These are phyloP conservation scores for Isoetes taiwanensis DNA, from an alignment of 75 land plant species.

Conservation along the genomic window DNA sequence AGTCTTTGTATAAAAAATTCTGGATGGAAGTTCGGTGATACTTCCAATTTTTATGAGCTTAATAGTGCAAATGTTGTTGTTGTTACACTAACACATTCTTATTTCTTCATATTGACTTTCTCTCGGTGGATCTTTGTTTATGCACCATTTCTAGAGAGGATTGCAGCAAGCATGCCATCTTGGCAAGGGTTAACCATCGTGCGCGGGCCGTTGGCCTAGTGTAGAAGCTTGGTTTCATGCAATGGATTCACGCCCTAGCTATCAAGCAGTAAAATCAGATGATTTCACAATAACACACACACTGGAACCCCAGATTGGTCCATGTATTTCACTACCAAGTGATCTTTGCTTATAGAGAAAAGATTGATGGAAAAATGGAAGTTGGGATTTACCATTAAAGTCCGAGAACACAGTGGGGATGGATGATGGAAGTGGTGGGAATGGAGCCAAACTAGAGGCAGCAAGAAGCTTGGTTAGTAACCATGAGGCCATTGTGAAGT, in stretches of 20 bases:
- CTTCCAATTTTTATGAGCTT: too few species aligned
- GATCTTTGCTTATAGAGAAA: conserved; percentile 21
- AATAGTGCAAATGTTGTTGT: too few species aligned
- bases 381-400: conserved; percentile 25
- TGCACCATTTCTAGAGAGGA: conserved; percentile 30
- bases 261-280: conserved; percentile 28
- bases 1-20: too few species aligned
- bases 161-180: conserved; percentile 29
- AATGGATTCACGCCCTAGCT: conserved; percentile 23
- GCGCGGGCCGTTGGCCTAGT: conserved; percentile 17
- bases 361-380: conserved; percentile 22
- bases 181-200: conserved; percentile 20
- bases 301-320: conserved; percentile 29
- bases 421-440: conserved; percentile 25
- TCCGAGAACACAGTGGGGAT: conserved; percentile 20
- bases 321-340: conserved; percentile 14
- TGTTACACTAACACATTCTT: not conserved
- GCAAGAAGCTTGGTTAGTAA: conserved; percentile 18
- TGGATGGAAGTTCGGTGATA: too few species aligned
- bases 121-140: conserved; percentile 29
- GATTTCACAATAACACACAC: conserved; percentile 28
- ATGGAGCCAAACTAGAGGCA: conserved; percentile 15
- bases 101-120: conserved; percentile 6
- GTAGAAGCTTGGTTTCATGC: conserved; percentile 23
- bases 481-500: conserved; percentile 21